Evolutionary conservation across 164 flowering plant genomes (phyloP), one percentile per base, ranked within the genome.

Genomic region (Chimonanthus salicifolius): DNA sequence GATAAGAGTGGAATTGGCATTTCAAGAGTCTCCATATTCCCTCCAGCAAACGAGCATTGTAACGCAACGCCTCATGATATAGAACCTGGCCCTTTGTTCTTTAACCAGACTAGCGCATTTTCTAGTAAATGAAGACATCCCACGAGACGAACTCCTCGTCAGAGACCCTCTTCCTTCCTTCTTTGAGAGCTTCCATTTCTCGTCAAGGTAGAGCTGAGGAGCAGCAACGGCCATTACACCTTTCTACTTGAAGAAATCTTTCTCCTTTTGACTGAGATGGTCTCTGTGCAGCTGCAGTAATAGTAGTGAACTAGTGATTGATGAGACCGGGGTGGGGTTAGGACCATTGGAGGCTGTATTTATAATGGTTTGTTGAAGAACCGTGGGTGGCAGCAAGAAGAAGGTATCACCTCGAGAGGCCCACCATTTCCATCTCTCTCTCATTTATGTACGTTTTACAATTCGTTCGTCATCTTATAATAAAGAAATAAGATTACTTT

Each of bases 151-250:
- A 45, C 64, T 80, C 71, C 77, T 82, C 71, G 80, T 73, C 13
- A 80, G 54, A 62, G 85, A 54, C 47, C 79, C 80, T 6, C 84
- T 79, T n/a, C 82, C 84, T 69, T 85, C 86, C 64, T 90, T 90
- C 84, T 85, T 90, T 6, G 96, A 87, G 9, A 87, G 72, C 79
- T 86, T 89, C 91, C 91, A 89, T 70, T 91, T 89, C 67, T 87
- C 91, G 44, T 88, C 89, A n/a, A 88, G 67, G 64, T 79, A 87
- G 33, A 87, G 77, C 62, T 75, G 77, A 4, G 84, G 77, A 11
- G 70, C 60, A n/a, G 74, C 74, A 48, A 43, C 69, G 3, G 81
- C 75, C 63, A 71, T 60, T 67, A 16, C 9, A 11, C 3, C 18
- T 16, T 16, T 33, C 49, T 15, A 7, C 64, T 43, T 10, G 33